phyloP scores from a whole-genome alignment of 257 asterid species.

The Solanum habrochaites region DNA sequence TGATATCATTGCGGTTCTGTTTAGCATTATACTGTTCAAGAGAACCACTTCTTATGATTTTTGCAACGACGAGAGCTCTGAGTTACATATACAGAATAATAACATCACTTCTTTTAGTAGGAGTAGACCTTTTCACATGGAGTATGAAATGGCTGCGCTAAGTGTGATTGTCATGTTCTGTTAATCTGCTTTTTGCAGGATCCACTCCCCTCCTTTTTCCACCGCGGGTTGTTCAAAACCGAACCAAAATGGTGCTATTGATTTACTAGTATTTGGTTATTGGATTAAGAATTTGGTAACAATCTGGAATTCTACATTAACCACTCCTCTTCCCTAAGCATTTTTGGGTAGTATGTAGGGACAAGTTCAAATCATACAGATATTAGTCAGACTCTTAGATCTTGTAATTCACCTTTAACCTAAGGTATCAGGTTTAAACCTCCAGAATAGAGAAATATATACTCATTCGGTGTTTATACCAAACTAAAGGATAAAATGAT shows the following conservation, averaged over 20 bases:
- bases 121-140: not conserved
- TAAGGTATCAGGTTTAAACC: not conserved
- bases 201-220: not conserved
- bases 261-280: not conserved
- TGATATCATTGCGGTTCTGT: not conserved
- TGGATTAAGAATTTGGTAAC: not conserved
- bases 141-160: not conserved
- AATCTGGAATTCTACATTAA: not conserved
- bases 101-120: not conserved
- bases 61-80: not conserved
- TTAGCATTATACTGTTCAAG: not conserved
- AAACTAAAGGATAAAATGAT: not conserved
- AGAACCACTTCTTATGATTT: not conserved
- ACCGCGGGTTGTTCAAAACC: not conserved
- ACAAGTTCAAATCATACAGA: not conserved
- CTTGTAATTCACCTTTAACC: not conserved
- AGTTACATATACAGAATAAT: not conserved
- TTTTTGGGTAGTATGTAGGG: not conserved
- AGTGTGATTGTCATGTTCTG: not conserved
- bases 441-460: not conserved
- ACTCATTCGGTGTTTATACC: not conserved
- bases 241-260: not conserved
- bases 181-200: not conserved
- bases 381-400: not conserved
- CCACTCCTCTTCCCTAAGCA: not conserved